Evolutionary conservation across 805 yeast genomes (phyloP).

Genomic region (Metschnikowia lunata): DNA sequence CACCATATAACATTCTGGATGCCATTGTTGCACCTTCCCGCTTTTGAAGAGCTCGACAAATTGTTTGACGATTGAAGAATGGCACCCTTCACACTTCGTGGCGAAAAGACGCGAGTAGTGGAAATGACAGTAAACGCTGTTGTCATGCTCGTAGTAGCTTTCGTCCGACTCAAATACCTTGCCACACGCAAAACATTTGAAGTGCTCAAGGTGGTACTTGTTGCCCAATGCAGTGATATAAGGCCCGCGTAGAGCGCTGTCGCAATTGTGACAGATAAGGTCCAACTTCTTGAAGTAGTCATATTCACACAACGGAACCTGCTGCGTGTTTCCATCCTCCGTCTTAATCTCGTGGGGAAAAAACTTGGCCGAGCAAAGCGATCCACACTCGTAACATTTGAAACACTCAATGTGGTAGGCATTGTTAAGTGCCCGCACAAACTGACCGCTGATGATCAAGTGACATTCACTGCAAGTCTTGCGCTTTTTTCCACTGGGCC

Average conservation of each 20-base stretch:
- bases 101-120: slow-evolving; percentile 88
- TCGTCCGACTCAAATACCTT: slow-evolving; percentile 86
- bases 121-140: slow-evolving; percentile 80
- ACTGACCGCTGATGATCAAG: slow-evolving; percentile 51
- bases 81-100: slow-evolving; percentile 89
- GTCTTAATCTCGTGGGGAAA: slow-evolving; percentile 62
- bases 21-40: slow-evolving; percentile 95
- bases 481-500: slow-evolving; percentile 17
- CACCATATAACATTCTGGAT: slow-evolving; percentile 98
- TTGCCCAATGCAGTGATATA: slow-evolving; percentile 91
- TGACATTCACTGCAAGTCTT: slow-evolving; percentile 37
- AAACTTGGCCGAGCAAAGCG: slow-evolving; percentile 77
- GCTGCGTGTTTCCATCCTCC: slow-evolving; percentile 7
- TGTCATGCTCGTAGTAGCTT: slow-evolving; percentile 84
- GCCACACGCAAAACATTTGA: slow-evolving; percentile 83
- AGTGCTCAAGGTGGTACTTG: slow-evolving; percentile 92
- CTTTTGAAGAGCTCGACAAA: slow-evolving; percentile 90
- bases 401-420: slow-evolving; percentile 88
- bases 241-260: slow-evolving; percentile 82
- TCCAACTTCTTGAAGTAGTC: slow-evolving; percentile 86
- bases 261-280: slow-evolving; percentile 82
- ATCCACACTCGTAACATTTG: slow-evolving; percentile 78
- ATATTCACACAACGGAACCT: slow-evolving; percentile 74
- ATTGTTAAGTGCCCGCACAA: slow-evolving; percentile 76
- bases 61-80: slow-evolving; percentile 85